These are phyloP conservation scores for Selaginella moellendorffii DNA, from an alignment of 75 land plant species.

Conservation along the genomic window DNA sequence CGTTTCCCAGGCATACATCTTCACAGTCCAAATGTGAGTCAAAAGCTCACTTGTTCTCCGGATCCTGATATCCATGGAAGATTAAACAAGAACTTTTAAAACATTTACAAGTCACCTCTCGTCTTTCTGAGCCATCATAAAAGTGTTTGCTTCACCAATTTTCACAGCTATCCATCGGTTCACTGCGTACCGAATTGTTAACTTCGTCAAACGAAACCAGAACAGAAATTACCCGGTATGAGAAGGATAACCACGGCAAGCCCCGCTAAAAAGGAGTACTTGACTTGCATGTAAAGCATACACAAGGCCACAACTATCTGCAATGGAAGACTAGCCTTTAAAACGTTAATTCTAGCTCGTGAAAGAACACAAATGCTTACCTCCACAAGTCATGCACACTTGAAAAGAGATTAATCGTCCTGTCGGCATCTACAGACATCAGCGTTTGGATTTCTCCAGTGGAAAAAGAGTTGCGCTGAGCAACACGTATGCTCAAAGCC, in stretches of 20 bases:
- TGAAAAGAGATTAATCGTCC: conserved; percentile 55
- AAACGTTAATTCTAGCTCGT: neutral
- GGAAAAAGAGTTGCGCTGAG: conserved; percentile 60
- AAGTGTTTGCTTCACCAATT: conserved; percentile 59
- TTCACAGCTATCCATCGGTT: conserved; percentile 71
- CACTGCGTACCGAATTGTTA: conserved; percentile 27
- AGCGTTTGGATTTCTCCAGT: conserved; percentile 89
- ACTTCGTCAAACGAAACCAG: neutral
- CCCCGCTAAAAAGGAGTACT: conserved; percentile 83
- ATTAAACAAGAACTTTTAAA: neutral
- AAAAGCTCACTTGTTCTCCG: conserved; percentile 63
- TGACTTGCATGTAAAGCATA: conserved; percentile 79
- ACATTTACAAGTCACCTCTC: conserved; percentile 40
- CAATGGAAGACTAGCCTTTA: conserved; percentile 47
- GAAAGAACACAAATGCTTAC: conserved; percentile 18
- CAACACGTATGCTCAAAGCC: conserved; percentile 37
- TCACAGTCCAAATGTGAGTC: conserved; percentile 63
- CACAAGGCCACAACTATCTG: conserved; percentile 71
- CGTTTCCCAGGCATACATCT: conserved; percentile 90
- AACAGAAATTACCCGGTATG: conserved; percentile 56
- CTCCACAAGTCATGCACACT: conserved; percentile 89
- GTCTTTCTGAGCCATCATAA: conserved; percentile 94
- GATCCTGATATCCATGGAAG: conserved; percentile 43
- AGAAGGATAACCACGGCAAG: conserved; percentile 62
- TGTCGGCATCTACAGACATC: conserved; percentile 88